A percentile compares a stretch with the other conserved stretches of the same genome.
Conservation (phyloP, 768 basidiomycete genomes). For the Lactarius sanguifluus region DNA sequence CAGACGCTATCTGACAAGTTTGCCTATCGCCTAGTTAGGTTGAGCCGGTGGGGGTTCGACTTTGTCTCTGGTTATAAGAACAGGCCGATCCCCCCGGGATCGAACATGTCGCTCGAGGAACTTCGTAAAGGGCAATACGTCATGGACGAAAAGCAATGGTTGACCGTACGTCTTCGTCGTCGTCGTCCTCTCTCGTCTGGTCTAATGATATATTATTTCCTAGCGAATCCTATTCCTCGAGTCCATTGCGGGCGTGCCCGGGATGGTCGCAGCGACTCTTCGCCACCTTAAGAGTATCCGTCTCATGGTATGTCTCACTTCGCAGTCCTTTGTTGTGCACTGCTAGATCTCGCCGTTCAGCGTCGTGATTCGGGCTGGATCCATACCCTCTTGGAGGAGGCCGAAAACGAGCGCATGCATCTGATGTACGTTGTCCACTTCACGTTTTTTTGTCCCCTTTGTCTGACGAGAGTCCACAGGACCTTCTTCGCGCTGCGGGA, state of each 20-base stretch:
- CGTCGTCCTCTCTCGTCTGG: not conserved
- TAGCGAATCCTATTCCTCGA: conserved; percentile 73
- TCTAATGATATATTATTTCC: conserved; percentile 35
- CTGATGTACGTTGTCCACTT: conserved; percentile 58
- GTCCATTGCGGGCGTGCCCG: conserved; percentile 91
- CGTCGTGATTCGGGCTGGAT: conserved; percentile 75
- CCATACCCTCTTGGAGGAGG: conserved; percentile 89
- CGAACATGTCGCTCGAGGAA: conserved; percentile 67
- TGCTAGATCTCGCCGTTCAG: conserved; percentile 32
- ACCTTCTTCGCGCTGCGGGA: conserved; percentile 93
- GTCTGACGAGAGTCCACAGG: conserved; percentile 42
- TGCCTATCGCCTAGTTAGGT: conserved; percentile 60
- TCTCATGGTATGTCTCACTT: conserved; percentile 59
- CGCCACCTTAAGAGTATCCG: conserved; percentile 88
- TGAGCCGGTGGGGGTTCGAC: conserved; percentile 72
- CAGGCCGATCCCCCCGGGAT: conserved; percentile 56
- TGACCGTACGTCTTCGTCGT: conserved; percentile 48
- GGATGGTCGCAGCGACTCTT: conserved; percentile 89
- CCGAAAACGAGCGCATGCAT: conserved; percentile 97
- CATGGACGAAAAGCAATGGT: conserved; percentile 75
- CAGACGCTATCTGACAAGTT: conserved; percentile 71
- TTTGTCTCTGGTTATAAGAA: conserved; percentile 84
- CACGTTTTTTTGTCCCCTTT: not conserved
- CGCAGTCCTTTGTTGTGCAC: conserved; percentile 5
- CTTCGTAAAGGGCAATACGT: conserved; percentile 73